These are phyloP conservation scores for Royoungia palumana DNA, from an alignment of 768 basidiomycete species.

Conservation along the genomic window DNA sequence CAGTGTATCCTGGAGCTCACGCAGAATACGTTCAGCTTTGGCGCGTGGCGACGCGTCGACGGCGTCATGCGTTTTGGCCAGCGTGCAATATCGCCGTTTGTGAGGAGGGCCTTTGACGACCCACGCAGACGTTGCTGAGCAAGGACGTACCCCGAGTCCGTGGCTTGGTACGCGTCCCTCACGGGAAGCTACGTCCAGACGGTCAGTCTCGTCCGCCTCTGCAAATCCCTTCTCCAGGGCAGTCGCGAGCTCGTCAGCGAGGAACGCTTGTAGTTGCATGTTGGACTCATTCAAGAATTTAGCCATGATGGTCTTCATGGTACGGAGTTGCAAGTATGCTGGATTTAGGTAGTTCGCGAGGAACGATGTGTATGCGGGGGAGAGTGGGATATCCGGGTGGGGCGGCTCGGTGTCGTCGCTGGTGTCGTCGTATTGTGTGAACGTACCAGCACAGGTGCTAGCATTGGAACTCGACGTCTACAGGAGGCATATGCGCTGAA, in stretches of 20 bases:
- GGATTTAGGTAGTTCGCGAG: constrained; percentile 85
- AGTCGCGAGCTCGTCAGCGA: constrained; percentile 62
- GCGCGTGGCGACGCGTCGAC: constrained; percentile 4
- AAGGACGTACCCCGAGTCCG: constrained; percentile 48
- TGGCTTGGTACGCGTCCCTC: constrained; percentile 61
- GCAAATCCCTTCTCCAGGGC: constrained; percentile 64
- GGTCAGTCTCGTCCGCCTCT: constrained; percentile 62
- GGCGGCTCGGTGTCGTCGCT: constrained; percentile 39
- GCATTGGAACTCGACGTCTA: constrained; percentile 60
- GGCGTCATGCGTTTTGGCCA: constrained; percentile 26
- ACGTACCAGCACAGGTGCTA: constrained; percentile 31
- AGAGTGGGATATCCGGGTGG: constrained; percentile 51
- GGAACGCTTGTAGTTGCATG: constrained; percentile 86
- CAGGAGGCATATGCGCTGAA: not conserved
- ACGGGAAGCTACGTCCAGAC: constrained; percentile 50
- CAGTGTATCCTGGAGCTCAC: constrained; percentile 65
- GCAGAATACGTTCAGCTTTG: constrained; percentile 21
- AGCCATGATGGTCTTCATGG: constrained; percentile 71
- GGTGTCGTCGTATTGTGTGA: constrained; percentile 49
- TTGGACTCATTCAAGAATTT: constrained; percentile 86
- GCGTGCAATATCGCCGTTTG: constrained; percentile 87
- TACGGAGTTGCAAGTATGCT: constrained; percentile 80
- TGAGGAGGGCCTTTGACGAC: constrained; percentile 82
- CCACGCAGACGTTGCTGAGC: constrained; percentile 56
- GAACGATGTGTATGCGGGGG: constrained; percentile 60